A percentile compares a stretch with the other conserved stretches of the same genome.
phyloP scores from a whole-genome alignment of 2,329 filamentous ascomycete species.

The Colletotrichum zoysiae region DNA sequence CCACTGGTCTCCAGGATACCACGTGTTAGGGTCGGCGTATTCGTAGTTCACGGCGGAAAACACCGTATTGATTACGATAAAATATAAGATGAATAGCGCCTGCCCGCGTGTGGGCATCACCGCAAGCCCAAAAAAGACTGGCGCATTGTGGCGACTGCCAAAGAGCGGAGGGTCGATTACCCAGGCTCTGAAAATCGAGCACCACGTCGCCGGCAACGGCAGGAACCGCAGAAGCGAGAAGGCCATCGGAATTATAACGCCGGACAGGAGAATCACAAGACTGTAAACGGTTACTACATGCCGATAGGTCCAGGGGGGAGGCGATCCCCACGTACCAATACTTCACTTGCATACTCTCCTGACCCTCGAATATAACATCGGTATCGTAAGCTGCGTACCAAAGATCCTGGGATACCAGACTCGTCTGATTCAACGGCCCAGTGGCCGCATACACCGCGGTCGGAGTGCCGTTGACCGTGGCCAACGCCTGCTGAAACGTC shows the following conservation, averaged over 20 bases:
- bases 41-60: constrained; percentile 49
- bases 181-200: constrained; percentile 43
- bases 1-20: constrained; percentile 1
- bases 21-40: constrained; percentile 45
- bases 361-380: not conserved
- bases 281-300: constrained; percentile 16
- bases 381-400: not conserved
- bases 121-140: constrained; percentile 41
- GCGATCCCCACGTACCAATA: not conserved
- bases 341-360: constrained; percentile 1
- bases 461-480: not conserved
- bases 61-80: constrained; percentile 54
- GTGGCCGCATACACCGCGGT: not conserved
- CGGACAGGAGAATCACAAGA: constrained; percentile 46
- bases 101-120: constrained; percentile 47
- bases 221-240: constrained; percentile 50
- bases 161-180: constrained; percentile 45
- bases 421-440: not conserved
- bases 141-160: constrained; percentile 42
- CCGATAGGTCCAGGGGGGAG: not conserved
- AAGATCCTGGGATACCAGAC: not conserved
- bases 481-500: constrained; percentile 1
- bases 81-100: constrained; percentile 56
- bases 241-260: constrained; percentile 46
- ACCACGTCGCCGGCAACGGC: constrained; percentile 43